Conservation (phyloP, 441 rosid species). For the Pelargonium fulgidum region DNA sequence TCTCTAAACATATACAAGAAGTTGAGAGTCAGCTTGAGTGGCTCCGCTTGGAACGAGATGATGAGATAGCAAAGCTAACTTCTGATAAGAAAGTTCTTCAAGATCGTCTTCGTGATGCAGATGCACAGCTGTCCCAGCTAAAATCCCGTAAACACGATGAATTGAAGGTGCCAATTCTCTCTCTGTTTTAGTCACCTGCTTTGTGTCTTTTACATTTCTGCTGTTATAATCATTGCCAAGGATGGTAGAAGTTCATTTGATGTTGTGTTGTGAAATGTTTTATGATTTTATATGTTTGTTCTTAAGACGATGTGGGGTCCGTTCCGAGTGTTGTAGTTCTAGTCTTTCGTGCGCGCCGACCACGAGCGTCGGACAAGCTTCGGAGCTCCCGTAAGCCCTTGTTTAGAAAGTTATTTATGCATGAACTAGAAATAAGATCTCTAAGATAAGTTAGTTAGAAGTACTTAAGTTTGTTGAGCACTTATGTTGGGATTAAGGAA, state of each 20-base stretch:
- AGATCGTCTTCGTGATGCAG: conserved; percentile 96
- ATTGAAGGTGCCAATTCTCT: conserved; percentile 56
- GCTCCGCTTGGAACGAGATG: conserved; percentile 89
- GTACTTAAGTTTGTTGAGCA: no score
- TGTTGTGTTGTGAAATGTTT: background rate
- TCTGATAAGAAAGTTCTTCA: conserved; percentile 77
- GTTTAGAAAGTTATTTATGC: no score
- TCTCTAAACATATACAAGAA: conserved; percentile 75
- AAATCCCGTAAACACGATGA: conserved; percentile 93
- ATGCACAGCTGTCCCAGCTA: conserved; percentile 72
- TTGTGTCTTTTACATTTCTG: background rate
- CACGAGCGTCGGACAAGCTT: no score
- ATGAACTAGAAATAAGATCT: no score
- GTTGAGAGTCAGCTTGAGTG: conserved; percentile 95
- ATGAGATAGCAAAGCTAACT: conserved; percentile 61
- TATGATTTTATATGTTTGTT: no score
- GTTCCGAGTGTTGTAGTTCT: no score
- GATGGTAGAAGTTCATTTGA: background rate
- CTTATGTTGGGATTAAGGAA: no score
- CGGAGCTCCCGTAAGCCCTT: no score
- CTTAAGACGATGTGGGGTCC: no score
- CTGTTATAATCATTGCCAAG: background rate
- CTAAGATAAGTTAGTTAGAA: no score
- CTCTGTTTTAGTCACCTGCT: background rate
- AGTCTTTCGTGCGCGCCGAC: no score